A percentile compares a stretch with the other conserved stretches of the same genome.
Conservation (phyloP, 345 rosid species). For the Euphorbia lathyris region DNA sequence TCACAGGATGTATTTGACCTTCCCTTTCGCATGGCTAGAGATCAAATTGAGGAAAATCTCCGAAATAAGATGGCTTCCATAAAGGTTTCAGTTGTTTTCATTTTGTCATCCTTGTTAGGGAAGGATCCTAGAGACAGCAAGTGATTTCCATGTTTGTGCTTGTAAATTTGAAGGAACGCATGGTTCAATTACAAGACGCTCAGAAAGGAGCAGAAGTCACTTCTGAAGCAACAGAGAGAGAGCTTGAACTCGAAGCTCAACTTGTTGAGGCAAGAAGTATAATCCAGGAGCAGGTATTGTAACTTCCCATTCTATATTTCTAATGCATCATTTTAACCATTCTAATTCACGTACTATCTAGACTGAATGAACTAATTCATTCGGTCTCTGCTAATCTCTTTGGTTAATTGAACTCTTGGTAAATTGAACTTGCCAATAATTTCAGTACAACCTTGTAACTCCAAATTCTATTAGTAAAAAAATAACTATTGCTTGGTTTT, state of each 20-base stretch:
- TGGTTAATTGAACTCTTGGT: too few species aligned
- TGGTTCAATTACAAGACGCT: conserved; percentile 89
- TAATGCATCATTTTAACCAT: background rate
- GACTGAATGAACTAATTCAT: background rate
- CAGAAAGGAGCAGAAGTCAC: conserved; percentile 87
- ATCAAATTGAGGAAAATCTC: conserved; percentile 95
- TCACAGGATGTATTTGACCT: conserved; percentile 86
- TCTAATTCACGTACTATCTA: background rate
- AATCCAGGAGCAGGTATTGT: conserved; percentile 89
- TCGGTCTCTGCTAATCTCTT: background rate
- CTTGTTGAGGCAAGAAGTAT: conserved; percentile 98
- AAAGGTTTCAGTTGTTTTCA: conserved; percentile 45
- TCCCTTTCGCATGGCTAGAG: conserved; percentile 91
- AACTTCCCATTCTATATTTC: conserved; percentile 7
- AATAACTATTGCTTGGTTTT: too few species aligned
- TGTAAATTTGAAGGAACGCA: conserved; percentile 48
- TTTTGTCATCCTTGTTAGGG: background rate
- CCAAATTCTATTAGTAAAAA: too few species aligned
- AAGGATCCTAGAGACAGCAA: background rate
- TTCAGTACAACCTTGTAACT: too few species aligned
- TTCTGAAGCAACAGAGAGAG: conserved; percentile 92
- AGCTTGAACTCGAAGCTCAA: conserved; percentile 99
- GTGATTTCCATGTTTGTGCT: background rate
- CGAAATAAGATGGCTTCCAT: conserved; percentile 88
- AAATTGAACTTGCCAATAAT: too few species aligned